Evolutionary conservation across 306 rosid species (phyloP), one percentile per base, ranked within the genome.

Genomic region (Phaseolus lunatus): DNA sequence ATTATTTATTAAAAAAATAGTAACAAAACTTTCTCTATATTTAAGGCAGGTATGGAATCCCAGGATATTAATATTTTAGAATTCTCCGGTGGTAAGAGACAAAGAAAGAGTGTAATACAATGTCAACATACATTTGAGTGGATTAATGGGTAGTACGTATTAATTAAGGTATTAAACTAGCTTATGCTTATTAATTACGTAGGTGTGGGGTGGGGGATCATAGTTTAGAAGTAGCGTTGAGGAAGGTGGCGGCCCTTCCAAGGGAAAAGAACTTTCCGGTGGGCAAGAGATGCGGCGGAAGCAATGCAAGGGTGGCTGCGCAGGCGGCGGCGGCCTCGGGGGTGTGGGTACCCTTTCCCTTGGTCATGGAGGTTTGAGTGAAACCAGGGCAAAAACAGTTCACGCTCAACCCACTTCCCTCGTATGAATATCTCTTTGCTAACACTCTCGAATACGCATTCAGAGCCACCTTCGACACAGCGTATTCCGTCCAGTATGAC

Each of bases 341-440:
- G 0, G 97, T 73, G 84, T 89, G 99, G 0, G 83, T 82, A 4
- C 97, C 99, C 27, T 81, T 83, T 0, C 91, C 96, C 9, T 86
- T 79, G 0, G 99, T 95, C 99, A 92, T 95, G 1, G 97, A 78
- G 0, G 97, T 95, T 74, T 86, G 90, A 12, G 97, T 95, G 82
- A 88, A 95, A 16, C 99, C 99, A 5, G 99, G 99, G 61, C 99
- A 95, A 20, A 83, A 87, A 80, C 97, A 74, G 20, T 90, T 95
- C 43, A 84, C 90, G 39, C 92, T 87, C 49, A 87, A 18, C 3
- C 85, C 85, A 58, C 64, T 43, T 43, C 66, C 86, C 1, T 35
- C 14, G 11, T 72, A 12, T 0, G 24, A 35, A 3, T 65, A 79
- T 5, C 87, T 85, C 84, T 83, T 89, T 0, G 97, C 96, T 65